These are phyloP conservation scores for Blastocystis sp. DNA, from an alignment of 352 stramenopile species.

Conservation along the genomic window DNA sequence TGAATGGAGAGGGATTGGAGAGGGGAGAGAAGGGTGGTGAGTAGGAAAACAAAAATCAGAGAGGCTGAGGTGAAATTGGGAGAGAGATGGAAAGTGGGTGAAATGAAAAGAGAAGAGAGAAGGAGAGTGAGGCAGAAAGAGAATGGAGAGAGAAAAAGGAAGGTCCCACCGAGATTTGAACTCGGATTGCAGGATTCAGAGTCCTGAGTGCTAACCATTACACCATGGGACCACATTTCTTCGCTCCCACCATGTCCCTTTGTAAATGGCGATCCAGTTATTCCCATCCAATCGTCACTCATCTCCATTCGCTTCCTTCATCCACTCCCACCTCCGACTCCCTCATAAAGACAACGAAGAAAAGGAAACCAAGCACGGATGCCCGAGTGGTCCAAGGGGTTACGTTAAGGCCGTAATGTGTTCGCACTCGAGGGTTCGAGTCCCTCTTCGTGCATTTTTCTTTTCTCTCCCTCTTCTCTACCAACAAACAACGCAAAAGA, in stretches of 20 bases:
- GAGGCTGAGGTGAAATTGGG: background rate
- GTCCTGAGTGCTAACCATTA: slow-evolving; percentile 54
- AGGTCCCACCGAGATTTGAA: slow-evolving; percentile 42
- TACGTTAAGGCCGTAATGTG: slow-evolving; percentile 54
- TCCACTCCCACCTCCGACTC: too few relatives aligned
- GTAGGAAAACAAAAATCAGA: too few relatives aligned
- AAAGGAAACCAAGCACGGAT: slow-evolving; percentile 7
- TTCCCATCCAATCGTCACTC: too few relatives aligned
- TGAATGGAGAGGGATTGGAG: too few relatives aligned
- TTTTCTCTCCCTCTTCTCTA: background rate
- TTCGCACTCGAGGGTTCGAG: slow-evolving; percentile 51
- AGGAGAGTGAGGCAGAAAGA: background rate
- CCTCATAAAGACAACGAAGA: background rate
- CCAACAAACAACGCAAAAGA: background rate
- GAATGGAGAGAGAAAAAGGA: background rate
- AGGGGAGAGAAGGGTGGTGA: too few relatives aligned
- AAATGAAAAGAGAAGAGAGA: background rate
- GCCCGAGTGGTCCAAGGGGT: slow-evolving; percentile 49
- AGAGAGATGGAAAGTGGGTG: background rate
- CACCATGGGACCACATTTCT: slow-evolving; percentile 16
- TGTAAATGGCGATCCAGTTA: too few relatives aligned
- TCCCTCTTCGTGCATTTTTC: slow-evolving; percentile 52
- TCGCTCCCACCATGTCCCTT: background rate
- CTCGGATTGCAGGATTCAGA: slow-evolving; percentile 53
- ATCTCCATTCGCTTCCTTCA: too few relatives aligned